phyloP scores from a whole-genome alignment of 1,284 basidiomycete genomes.

The Sphagnurus paluster region DNA sequence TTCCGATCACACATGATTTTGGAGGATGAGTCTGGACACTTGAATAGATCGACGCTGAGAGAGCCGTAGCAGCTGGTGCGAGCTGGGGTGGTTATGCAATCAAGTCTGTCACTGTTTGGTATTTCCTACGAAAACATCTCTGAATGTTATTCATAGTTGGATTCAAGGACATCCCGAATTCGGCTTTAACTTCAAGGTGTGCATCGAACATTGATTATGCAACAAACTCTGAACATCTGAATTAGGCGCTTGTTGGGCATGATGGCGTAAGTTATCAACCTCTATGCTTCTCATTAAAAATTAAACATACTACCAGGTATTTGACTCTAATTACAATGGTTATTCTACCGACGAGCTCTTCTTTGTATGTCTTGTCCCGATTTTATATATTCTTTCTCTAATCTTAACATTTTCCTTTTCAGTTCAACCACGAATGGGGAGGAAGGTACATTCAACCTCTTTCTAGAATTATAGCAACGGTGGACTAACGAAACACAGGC shows the following conservation, averaged over 20 bases:
- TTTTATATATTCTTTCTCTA: too few species aligned
- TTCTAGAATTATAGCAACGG: not conserved
- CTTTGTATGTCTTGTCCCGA: constrained; percentile 55
- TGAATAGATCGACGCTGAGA: constrained; percentile 72
- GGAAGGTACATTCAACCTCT: constrained; percentile 43
- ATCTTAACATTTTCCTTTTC: too few species aligned
- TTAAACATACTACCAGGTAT: constrained; percentile 49
- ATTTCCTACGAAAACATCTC: not conserved
- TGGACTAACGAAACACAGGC: constrained; percentile 31
- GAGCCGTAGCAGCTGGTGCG: constrained; percentile 80
- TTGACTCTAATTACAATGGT: constrained; percentile 73
- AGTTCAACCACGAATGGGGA: constrained; percentile 86
- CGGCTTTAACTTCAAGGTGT: constrained; percentile 77
- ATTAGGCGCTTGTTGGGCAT: constrained; percentile 76
- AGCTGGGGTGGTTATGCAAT: constrained; percentile 85
- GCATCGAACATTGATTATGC: constrained; percentile 2
- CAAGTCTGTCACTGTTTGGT: constrained; percentile 53
- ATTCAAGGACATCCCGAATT: constrained; percentile 91
- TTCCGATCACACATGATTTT: not conserved
- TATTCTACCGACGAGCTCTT: constrained; percentile 86
- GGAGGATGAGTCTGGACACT: not conserved
- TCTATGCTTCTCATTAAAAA: constrained; percentile 1
- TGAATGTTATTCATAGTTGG: constrained; percentile 59
- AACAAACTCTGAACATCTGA: not conserved
- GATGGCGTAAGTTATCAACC: constrained; percentile 72